phyloP scores from a whole-genome alignment of 768 basidiomycete genomes.

The Sporobolomyces phaffii region DNA sequence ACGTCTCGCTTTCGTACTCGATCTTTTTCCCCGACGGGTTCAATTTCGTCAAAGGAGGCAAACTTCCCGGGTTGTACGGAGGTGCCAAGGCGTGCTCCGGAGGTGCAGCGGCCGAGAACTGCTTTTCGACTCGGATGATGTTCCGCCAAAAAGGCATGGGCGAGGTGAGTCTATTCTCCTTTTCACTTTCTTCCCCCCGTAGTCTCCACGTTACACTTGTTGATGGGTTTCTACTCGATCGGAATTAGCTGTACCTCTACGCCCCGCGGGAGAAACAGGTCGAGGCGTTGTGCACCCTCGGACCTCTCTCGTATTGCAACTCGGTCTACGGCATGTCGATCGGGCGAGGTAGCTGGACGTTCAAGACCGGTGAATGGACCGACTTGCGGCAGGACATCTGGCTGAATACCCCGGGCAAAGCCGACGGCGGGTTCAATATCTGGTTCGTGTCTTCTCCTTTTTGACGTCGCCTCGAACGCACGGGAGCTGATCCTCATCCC shows the following conservation, averaged over 20 bases:
- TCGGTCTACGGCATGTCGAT: conserved; percentile 50
- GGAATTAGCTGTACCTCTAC: conserved; percentile 40
- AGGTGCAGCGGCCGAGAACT: conserved; percentile 36
- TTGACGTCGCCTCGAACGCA: no score
- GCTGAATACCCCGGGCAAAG: conserved; percentile 64
- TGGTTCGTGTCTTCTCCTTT: conserved; percentile 7
- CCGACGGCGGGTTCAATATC: conserved; percentile 54
- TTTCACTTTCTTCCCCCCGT: not conserved
- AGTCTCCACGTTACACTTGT: not conserved
- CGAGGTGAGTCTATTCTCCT: conserved; percentile 22
- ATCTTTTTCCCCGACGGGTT: conserved; percentile 43
- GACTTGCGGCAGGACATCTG: conserved; percentile 64
- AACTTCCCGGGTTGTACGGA: conserved; percentile 42
- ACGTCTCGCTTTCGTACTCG: conserved; percentile 41
- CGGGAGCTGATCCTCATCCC: no score
- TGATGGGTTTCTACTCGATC: not conserved
- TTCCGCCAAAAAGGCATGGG: conserved; percentile 39
- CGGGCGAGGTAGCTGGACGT: conserved; percentile 63
- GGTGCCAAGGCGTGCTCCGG: conserved; percentile 41
- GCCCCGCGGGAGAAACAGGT: conserved; percentile 40
- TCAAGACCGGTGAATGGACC: conserved; percentile 61
- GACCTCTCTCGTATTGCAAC: conserved; percentile 40
- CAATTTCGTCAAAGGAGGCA: conserved; percentile 43
- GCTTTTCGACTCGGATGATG: conserved; percentile 43
- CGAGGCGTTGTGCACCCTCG: conserved; percentile 36